Percentiles rank a stretch among this genome's conserved stretches.
These are phyloP conservation scores for Populus tremula DNA, from an alignment of 345 rosid species.

Conservation along the genomic window DNA sequence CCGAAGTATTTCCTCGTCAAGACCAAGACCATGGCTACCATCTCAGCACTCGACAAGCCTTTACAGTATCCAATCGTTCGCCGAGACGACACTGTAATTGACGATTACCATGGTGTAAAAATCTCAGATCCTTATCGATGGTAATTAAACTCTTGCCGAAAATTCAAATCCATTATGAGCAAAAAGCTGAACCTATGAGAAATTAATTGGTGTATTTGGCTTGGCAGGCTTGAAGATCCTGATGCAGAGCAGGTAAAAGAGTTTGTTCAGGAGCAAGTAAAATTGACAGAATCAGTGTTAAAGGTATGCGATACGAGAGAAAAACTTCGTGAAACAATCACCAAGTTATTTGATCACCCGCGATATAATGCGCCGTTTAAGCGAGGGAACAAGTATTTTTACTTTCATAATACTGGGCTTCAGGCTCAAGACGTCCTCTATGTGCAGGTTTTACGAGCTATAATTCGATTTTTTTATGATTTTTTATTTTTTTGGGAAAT, in stretches of 20 bases:
- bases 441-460: constrained; percentile 47
- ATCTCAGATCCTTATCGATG: constrained; percentile 85
- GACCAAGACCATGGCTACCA: constrained; percentile 51
- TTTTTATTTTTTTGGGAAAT: not conserved
- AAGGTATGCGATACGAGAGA: constrained; percentile 55
- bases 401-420: constrained; percentile 83
- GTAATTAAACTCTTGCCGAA: constrained; percentile 31
- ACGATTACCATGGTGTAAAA: constrained; percentile 70
- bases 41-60: constrained; percentile 30
- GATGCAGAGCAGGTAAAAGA: constrained; percentile 74
- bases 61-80: constrained; percentile 60
- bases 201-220: not conserved
- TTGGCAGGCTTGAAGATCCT: constrained; percentile 82
- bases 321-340: constrained; percentile 58
- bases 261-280: constrained; percentile 70
- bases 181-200: not conserved
- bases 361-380: constrained; percentile 67
- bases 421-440: constrained; percentile 79
- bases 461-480: not conserved
- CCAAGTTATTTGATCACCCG: constrained; percentile 71
- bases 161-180: not conserved
- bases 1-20: not conserved
- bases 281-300: constrained; percentile 56
- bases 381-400: constrained; percentile 66
- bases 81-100: constrained; percentile 69